A percentile compares a stretch with the other conserved stretches of the same genome.
Evolutionary conservation across 306 rosid species (phyloP).

Genomic region (Prunus padus): DNA sequence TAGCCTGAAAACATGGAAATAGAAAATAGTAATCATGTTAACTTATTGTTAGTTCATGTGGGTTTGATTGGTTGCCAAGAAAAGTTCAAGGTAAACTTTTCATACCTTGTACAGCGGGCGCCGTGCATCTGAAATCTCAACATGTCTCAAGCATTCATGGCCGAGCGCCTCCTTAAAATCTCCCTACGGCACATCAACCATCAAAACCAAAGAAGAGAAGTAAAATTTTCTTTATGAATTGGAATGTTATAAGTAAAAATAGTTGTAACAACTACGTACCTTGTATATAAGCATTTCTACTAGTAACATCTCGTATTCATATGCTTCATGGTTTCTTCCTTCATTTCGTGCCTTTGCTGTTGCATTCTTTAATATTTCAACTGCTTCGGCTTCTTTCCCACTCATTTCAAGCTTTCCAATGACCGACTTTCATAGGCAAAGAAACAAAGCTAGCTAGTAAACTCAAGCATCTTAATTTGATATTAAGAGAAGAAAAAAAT

Average conservation of each 20-base stretch:
- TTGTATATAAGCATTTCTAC: constrained; percentile 63
- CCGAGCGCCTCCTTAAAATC: constrained; percentile 10
- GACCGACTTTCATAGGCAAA: constrained; percentile 29
- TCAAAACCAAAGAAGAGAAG: neutral
- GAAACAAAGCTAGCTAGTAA: neutral
- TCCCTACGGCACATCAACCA: constrained; percentile 37
- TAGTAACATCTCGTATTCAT: constrained; percentile 67
- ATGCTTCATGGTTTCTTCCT: constrained; percentile 38
- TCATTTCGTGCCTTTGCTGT: neutral
- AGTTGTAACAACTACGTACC: constrained; percentile 26
- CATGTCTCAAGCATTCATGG: constrained; percentile 38
- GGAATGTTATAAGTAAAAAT: neutral
- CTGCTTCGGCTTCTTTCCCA: constrained; percentile 44
- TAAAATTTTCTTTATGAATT: neutral
- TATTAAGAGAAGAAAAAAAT: neutral
- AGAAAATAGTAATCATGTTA: neutral
- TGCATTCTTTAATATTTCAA: constrained; percentile 27
- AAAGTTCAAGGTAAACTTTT: neutral
- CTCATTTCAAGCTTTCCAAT: constrained; percentile 52
- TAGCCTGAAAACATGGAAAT: constrained; percentile 14
- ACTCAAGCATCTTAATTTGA: too few species aligned
- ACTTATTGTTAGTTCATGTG: neutral
- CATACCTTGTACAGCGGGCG: constrained; percentile 52
- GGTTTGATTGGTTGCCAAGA: neutral
- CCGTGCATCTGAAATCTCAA: constrained; percentile 49